phyloP scores from a whole-genome alignment of 2,329 filamentous ascomycete genomes.

The Talaromyces albobiverticillius region DNA sequence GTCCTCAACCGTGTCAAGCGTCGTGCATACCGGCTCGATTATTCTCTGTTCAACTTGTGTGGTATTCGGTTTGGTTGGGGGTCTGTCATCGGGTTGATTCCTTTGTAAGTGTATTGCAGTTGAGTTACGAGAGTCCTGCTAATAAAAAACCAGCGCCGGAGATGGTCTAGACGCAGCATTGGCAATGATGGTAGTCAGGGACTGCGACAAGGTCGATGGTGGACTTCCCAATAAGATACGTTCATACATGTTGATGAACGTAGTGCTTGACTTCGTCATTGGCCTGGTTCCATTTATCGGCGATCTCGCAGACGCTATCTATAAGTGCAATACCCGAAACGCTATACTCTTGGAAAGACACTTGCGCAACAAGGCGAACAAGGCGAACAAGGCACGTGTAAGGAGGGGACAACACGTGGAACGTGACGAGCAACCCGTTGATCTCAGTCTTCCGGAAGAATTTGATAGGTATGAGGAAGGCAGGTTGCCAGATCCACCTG shows the following conservation, averaged over 20 bases:
- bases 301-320: constrained; percentile 46
- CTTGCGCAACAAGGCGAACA: constrained; percentile 42
- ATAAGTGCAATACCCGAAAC: constrained; percentile 49
- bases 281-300: constrained; percentile 52
- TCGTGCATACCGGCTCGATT: constrained; percentile 80
- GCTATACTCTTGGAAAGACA: constrained; percentile 45
- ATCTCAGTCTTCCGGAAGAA: constrained; percentile 38
- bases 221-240: constrained; percentile 61
- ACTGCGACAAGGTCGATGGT: constrained; percentile 71
- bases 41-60: constrained; percentile 75
- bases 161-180: constrained; percentile 72
- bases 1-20: constrained; percentile 83
- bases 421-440: constrained; percentile 19
- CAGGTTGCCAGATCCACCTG: constrained; percentile 24
- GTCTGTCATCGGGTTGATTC: constrained; percentile 78
- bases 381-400: constrained; percentile 32
- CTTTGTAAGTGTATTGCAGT: constrained; percentile 60
- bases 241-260: constrained; percentile 75
- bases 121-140: background rate
- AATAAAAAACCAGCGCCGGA: constrained; percentile 56
- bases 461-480: constrained; percentile 34
- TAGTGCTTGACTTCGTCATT: constrained; percentile 52
- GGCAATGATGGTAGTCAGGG: constrained; percentile 70
- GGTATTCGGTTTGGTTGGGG: constrained; percentile 88
- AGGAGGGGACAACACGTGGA: constrained; percentile 23